A percentile compares a stretch with the other conserved stretches of the same genome.
Evolutionary conservation across 2,329 filamentous ascomycete species (phyloP).

Genomic region (Septoria petroselini): DNA sequence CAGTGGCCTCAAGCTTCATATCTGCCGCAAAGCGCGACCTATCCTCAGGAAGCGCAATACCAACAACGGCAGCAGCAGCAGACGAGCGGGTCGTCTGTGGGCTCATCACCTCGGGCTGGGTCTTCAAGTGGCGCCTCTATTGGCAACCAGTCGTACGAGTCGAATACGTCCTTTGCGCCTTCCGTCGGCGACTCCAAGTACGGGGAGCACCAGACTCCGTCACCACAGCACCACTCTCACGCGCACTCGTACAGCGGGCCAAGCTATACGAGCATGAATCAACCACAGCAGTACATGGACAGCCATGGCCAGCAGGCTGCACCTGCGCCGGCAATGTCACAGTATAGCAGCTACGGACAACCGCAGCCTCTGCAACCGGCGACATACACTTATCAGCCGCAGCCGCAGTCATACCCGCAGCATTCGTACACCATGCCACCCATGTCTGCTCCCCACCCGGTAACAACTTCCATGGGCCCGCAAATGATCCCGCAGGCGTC

Average conservation of each 20-base stretch:
- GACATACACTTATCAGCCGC: slow-evolving; percentile 43
- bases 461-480: slow-evolving; percentile 66
- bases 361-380: slow-evolving; percentile 56
- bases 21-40: slow-evolving; percentile 63
- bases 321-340: slow-evolving; percentile 67
- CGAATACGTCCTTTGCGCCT: slow-evolving; percentile 56
- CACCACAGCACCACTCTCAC: slow-evolving; percentile 52
- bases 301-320: slow-evolving; percentile 63
- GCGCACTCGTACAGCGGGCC: slow-evolving; percentile 20
- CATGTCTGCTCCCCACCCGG: slow-evolving; percentile 66
- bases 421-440: slow-evolving; percentile 82
- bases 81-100: slow-evolving; percentile 63
- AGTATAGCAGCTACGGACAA: slow-evolving; percentile 67
- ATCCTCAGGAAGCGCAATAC: slow-evolving; percentile 23
- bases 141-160: slow-evolving; percentile 45
- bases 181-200: slow-evolving; percentile 44
- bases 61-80: slow-evolving; percentile 61
- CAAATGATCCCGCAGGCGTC: slow-evolving; percentile 69
- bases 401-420: slow-evolving; percentile 67
- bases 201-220: slow-evolving; percentile 66
- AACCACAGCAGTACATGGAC: slow-evolving; percentile 78
- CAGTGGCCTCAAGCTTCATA: slow-evolving; percentile 65
- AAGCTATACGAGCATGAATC: slow-evolving; percentile 68
- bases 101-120: slow-evolving; percentile 71
- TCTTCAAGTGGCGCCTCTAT: slow-evolving; percentile 63